Evolutionary conservation across 495 filamentous ascomycete species (phyloP), one percentile per base, ranked within the genome.

Genomic region (Hamigera avellanea): DNA sequence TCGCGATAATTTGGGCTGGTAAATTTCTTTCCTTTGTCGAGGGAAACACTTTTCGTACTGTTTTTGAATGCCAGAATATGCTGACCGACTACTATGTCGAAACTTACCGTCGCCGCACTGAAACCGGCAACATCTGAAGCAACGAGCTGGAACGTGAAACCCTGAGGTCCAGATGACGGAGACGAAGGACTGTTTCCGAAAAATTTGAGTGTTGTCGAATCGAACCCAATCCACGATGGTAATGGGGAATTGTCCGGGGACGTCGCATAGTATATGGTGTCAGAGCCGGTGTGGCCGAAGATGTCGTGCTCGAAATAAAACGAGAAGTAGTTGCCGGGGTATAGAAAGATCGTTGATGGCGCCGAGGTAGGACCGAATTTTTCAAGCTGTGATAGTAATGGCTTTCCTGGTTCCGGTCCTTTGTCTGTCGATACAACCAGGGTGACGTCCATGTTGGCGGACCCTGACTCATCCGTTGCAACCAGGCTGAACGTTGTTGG

Each of bases 181-280:
- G 76, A 78, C 10, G 74, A 53, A 4, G 86, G 87, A 3, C 79
- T 79, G 30, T 60, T 72, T n/a, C 87, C 87, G 5, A 73, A 74
- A 46, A 94, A 94, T 8, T 69, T 67, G 19, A 95, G 67, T 6
- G 44, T 59, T 2, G 49, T 41, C 1, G 70, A 45, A 48, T 93
- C 76, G 46, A 95, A 95, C 8, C 56, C 62, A 27, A 94, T 71
- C 88, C 86, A 95, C 3, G 86, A 83, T 23, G 88, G 88, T 26
- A 95, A 61, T 19, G 89, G 87, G 6, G 80, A 79, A 46, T 88
- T 83, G 41, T 87, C 77, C 5, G 63, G 61, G 26, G 81, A 80
- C 8, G 81, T 76, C 15, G 86, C 82, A 49, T 93, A 91, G 54
- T 87, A 94, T 16, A 65, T 58, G 21, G 67, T 73, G 8, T 61